Conservation (phyloP, 2,329 filamentous ascomycete species). For the Nigrospora osmanthi region DNA sequence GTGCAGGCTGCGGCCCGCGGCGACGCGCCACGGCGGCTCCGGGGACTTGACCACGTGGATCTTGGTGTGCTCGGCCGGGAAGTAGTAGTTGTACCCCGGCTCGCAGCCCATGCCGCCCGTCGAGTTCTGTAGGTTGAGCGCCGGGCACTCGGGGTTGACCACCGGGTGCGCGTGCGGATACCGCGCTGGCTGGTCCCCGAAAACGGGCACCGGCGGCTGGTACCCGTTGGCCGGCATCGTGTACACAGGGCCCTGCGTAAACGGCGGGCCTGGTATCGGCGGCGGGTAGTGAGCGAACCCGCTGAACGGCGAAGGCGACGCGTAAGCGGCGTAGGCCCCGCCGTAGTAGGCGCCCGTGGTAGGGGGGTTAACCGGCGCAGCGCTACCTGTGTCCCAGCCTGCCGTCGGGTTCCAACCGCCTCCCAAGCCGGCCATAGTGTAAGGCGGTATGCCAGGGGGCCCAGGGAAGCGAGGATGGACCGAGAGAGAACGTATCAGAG, state of each 20-base stretch:
- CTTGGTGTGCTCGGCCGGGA: constrained; percentile 48
- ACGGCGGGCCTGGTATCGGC: constrained; percentile 6
- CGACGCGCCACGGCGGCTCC: constrained; percentile 45
- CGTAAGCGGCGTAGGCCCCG: not conserved
- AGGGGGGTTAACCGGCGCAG: not conserved
- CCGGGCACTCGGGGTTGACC: constrained; percentile 37
- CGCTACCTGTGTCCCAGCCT: constrained; percentile 26
- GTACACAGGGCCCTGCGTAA: constrained; percentile 10
- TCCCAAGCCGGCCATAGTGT: constrained; percentile 1
- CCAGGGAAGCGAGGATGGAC: no score
- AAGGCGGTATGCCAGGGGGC: no score
- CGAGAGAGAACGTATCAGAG: no score
- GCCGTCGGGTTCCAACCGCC: constrained; percentile 24
- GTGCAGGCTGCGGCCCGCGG: constrained; percentile 28
- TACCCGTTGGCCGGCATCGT: constrained; percentile 10
- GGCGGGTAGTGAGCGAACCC: constrained; percentile 3
- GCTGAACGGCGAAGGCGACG: not conserved
- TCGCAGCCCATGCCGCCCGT: constrained; percentile 51
- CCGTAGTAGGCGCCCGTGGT: constrained; percentile 2
- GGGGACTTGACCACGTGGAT: constrained; percentile 48
- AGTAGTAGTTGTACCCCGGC: constrained; percentile 57
- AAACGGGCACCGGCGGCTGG: constrained; percentile 12
- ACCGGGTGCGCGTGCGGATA: constrained; percentile 32
- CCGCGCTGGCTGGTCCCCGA: constrained; percentile 22
- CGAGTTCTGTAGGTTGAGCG: constrained; percentile 47